Base-by-base conservation (phyloP, 495 filamentous ascomycete genomes). In the Penicillium diatomitis region DNA sequence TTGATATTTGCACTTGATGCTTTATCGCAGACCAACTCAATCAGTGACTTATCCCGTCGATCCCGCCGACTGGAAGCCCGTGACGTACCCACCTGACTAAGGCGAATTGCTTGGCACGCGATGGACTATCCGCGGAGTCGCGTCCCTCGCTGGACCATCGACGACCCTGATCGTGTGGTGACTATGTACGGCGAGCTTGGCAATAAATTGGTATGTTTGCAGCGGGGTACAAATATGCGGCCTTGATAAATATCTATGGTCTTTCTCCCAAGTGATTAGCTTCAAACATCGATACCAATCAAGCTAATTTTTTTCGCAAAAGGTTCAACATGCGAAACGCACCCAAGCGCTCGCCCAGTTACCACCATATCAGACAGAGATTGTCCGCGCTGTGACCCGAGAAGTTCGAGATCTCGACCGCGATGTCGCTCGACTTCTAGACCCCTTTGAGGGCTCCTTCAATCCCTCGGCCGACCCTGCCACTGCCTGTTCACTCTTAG, bases 321-420 rank as follows among this genome's bases (percentile, higher is more conserved):
- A 96, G 90, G 88, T 90, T 54, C 89, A 92, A 78, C 88, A 99
- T 71, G 94, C 91, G 64, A 97, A 97, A 76, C 81, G 94, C 54
- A 96, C 90, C 35, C 88, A 94, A 71, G 81, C 87, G 48, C 82
- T 99, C 37, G 67, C 82, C 11, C 82, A 94, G 63, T 82, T 99
- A 8, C 94, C 92, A 0, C 85, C 90, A 10, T 96, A 97, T 67
- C 90, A 96, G 62, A 85, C 89, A 7, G 92, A 97, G 63, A 78
- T 95, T 40, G 87, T 96, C 41, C 88, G 90, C 39, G 79, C 82
- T 5, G 85, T 94, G 27, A 86, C 87, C 1, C 82, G 88, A 53
- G 92, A 98, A 75, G 90, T 97, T 10, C 87, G 92, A 44, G 92
- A 96, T 59, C 80, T 98, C 10, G 87, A 96, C 68, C 87, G 87